Conservation (phyloP, 2,329 filamentous ascomycete species). For the Lasiodiplodia citricola region DNA sequence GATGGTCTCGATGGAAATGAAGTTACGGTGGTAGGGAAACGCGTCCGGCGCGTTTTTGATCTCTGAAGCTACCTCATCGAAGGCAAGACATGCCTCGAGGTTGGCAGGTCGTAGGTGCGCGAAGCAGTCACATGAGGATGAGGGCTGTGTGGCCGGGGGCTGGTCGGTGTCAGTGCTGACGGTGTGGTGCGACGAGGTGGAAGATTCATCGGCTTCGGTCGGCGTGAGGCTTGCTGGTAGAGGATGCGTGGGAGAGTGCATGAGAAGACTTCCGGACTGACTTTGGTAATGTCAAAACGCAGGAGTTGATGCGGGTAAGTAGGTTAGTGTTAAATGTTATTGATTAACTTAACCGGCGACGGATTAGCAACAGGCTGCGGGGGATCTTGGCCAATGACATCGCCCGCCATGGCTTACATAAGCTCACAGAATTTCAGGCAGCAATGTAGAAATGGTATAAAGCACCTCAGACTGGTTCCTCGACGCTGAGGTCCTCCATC, state of each 20-base stretch:
- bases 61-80: constrained; percentile 13
- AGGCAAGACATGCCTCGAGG: constrained; percentile 13
- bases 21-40: constrained; percentile 7
- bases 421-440: neutral
- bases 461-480: no score
- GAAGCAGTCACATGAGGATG: constrained; percentile 6
- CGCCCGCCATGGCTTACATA: neutral
- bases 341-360: neutral
- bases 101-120: constrained; percentile 11
- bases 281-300: neutral
- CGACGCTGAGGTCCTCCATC: no score
- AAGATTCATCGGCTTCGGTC: constrained; percentile 7
- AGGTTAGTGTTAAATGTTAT: neutral
- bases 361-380: neutral
- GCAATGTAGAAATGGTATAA: neutral
- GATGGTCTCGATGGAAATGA: constrained; percentile 11
- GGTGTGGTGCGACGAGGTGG: neutral
- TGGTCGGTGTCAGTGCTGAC: constrained; percentile 1
- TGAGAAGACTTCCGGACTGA: neutral
- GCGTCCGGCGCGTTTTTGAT: constrained; percentile 9
- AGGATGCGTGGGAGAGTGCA: neutral
- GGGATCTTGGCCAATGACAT: neutral
- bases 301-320: neutral
- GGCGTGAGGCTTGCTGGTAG: neutral
- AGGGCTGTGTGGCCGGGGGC: constrained; percentile 1